Conservation (phyloP, 371 early-diverging fungal species). For the Blastocladiella emersonii region DNA sequence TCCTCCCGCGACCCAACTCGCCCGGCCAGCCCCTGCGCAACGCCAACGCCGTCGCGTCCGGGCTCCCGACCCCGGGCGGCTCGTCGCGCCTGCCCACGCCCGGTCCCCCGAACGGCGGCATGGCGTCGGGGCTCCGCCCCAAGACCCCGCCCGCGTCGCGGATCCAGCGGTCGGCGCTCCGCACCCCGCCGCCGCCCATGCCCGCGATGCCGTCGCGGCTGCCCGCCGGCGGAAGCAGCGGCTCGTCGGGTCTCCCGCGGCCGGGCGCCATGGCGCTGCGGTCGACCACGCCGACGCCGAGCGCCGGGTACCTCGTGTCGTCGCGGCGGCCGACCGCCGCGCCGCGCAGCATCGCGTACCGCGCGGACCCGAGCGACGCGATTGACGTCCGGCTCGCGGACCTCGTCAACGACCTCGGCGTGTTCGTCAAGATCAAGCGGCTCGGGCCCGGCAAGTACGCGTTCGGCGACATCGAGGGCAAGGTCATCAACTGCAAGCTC, state of each 20-base stretch:
- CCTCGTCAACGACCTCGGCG: background rate
- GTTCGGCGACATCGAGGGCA: slow-evolving; percentile 5
- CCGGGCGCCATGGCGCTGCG: background rate
- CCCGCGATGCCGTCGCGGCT: background rate
- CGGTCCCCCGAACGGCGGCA: background rate
- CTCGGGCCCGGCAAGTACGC: background rate
- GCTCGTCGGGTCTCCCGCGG: background rate
- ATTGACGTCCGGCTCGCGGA: background rate
- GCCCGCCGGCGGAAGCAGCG: background rate
- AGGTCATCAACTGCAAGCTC: slow-evolving; percentile 4
- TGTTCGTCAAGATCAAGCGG: background rate
- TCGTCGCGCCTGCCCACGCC: background rate
- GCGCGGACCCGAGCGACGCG: background rate
- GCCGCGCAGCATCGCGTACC: background rate
- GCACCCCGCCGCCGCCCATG: background rate
- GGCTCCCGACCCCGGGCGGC: background rate
- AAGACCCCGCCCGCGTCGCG: background rate
- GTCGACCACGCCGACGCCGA: background rate
- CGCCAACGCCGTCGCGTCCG: background rate
- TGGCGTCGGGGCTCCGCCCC: background rate
- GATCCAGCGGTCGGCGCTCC: background rate
- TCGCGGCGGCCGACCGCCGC: background rate
- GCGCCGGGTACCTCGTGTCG: background rate
- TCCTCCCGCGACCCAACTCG: background rate
- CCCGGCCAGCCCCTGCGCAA: background rate